phyloP scores from a whole-genome alignment of 257 asterid genomes.

The Capsicum baccatum region DNA sequence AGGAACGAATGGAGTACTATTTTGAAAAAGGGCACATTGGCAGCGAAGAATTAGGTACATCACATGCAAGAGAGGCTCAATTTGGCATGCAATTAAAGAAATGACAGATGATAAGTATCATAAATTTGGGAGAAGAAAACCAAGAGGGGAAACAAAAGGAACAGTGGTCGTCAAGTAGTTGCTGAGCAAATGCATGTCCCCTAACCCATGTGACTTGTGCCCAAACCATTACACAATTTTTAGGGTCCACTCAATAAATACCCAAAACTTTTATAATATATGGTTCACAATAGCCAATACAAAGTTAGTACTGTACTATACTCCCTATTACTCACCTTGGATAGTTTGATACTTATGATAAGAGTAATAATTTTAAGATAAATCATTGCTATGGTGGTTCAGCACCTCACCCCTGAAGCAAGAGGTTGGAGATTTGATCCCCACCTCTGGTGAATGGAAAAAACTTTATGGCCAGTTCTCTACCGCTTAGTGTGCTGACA shows the following conservation, averaged over 20 bases:
- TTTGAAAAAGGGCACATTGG: background rate
- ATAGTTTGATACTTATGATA: background rate
- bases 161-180: conserved; percentile 53
- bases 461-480: no score
- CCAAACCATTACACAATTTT: conserved; percentile 9
- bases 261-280: conserved; percentile 21
- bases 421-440: no score
- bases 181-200: conserved; percentile 54
- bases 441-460: no score
- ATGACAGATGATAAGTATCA: conserved; percentile 6
- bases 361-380: background rate
- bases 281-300: conserved; percentile 26
- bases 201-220: conserved; percentile 54
- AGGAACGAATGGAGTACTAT: no score
- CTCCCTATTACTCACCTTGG: background rate
- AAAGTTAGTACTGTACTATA: background rate
- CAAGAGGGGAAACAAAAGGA: no score
- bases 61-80: conserved; percentile 29
- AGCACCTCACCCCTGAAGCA: no score
- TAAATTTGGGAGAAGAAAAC: conserved; percentile 33
- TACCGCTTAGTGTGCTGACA: no score
- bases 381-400: no score
- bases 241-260: conserved; percentile 40
- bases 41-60: background rate
- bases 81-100: conserved; percentile 33